Conservation (phyloP, 768 basidiomycete species). For the Steccherinum ochraceum region DNA sequence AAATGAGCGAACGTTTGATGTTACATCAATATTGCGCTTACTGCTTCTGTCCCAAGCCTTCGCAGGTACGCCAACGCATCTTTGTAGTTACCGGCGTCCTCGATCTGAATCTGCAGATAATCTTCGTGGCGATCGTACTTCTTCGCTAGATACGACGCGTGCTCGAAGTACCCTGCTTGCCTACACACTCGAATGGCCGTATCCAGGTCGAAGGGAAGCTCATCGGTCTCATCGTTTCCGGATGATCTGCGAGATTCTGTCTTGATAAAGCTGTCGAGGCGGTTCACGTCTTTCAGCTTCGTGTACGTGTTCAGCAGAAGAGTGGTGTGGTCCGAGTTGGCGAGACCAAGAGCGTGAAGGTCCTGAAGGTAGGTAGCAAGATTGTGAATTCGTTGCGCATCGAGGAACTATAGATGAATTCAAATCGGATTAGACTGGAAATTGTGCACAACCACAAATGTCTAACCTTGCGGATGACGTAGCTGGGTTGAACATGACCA, state of each 20-base stretch:
- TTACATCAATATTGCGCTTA: conserved; percentile 33
- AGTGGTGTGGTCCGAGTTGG: conserved; percentile 95
- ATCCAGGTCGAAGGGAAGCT: conserved; percentile 93
- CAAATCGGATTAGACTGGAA: conserved; percentile 3
- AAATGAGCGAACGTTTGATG: not conserved
- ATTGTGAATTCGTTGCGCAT: conserved; percentile 92
- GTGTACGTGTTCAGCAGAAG: conserved; percentile 96
- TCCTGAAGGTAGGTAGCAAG: conserved; percentile 96
- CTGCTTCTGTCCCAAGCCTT: conserved; percentile 69
- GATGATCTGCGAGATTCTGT: conserved; percentile 57
- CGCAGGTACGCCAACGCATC: conserved; percentile 82
- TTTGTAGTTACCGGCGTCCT: conserved; percentile 77
- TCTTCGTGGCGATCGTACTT: conserved; percentile 91
- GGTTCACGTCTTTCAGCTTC: conserved; percentile 85
- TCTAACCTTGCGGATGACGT: conserved; percentile 90
- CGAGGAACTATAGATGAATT: conserved; percentile 65
- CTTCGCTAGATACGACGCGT: conserved; percentile 88
- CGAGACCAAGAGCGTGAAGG: conserved; percentile 81
- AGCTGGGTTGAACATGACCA: conserved; percentile 84
- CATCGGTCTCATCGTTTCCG: conserved; percentile 40
- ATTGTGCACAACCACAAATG: not conserved
- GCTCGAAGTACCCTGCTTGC: conserved; percentile 94
- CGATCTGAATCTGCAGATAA: conserved; percentile 88
- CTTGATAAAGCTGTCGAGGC: conserved; percentile 89
- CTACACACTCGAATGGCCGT: conserved; percentile 96